phyloP scores from a whole-genome alignment of 176 grass and related monocot species.

The Hyparrhenia diplandra region DNA sequence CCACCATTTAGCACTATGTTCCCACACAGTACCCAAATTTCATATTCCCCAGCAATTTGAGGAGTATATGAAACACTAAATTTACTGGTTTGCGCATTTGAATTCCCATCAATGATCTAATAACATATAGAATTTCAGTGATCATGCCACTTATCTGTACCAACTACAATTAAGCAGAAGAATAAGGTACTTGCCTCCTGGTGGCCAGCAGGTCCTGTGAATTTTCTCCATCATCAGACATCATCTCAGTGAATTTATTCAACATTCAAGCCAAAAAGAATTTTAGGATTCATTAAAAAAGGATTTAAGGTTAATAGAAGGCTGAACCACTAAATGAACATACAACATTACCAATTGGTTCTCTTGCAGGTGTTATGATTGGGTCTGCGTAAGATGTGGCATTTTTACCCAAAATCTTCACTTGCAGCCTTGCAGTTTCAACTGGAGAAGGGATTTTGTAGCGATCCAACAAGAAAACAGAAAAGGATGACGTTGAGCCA shows the following conservation, averaged over 20 bases:
- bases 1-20: constrained; percentile 68
- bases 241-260: constrained; percentile 8
- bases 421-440: constrained; percentile 28
- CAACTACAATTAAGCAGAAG: neutral
- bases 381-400: constrained; percentile 7
- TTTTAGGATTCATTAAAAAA: neutral
- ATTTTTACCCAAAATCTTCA: constrained; percentile 48
- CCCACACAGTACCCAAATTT: constrained; percentile 64
- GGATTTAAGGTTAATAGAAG: neutral
- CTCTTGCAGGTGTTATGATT: constrained; percentile 45
- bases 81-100: constrained; percentile 34
- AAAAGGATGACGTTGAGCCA: constrained; percentile 54
- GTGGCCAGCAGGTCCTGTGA: constrained; percentile 10
- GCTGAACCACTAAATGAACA: neutral
- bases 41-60: constrained; percentile 55
- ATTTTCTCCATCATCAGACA: constrained; percentile 7
- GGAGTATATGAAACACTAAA: constrained; percentile 66
- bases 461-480: constrained; percentile 54
- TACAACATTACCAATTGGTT: constrained; percentile 49
- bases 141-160: neutral
- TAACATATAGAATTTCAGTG: constrained; percentile 12
- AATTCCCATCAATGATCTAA: constrained; percentile 47
- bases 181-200: constrained; percentile 17
- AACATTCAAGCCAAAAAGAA: neutral
- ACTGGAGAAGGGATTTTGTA: constrained; percentile 54